Evolutionary conservation across 305 asterid genomes (phyloP).

Genomic region (Petunia hybrid): DNA sequence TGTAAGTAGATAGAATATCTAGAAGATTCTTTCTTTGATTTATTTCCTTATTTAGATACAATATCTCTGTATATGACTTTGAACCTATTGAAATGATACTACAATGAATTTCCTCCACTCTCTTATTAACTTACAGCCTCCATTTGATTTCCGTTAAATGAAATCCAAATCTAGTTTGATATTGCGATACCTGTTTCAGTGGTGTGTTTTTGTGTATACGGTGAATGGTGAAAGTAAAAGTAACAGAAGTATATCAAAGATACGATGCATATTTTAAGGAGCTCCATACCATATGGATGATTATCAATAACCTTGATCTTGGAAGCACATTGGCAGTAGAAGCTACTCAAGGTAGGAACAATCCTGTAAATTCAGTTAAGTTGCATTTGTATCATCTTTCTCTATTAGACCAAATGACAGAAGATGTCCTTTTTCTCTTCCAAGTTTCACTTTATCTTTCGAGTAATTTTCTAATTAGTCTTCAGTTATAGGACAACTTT

Average conservation of each 20-base stretch:
- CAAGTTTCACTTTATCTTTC: not conserved
- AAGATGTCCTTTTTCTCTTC: not conserved
- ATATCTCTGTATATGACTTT: no score
- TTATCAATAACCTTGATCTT: slow-evolving; percentile 22
- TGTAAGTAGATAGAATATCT: no score
- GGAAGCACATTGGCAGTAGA: not conserved
- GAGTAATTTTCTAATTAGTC: not conserved
- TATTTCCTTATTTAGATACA: no score
- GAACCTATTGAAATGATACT: no score
- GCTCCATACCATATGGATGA: not conserved
- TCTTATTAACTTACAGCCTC: no score
- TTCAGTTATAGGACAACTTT: not conserved
- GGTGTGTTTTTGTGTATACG: not conserved
- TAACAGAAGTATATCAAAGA: slow-evolving; percentile 17
- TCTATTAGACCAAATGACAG: slow-evolving; percentile 1
- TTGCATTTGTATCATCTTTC: not conserved
- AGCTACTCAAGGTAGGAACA: slow-evolving; percentile 2
- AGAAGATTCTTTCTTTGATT: no score
- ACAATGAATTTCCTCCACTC: no score
- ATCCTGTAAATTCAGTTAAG: not conserved
- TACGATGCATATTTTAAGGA: not conserved
- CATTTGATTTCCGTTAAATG: not conserved
- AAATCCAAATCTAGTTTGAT: slow-evolving; percentile 29
- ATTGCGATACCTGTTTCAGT: not conserved
- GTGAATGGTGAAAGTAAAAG: slow-evolving; percentile 18